Evolutionary conservation across 495 filamentous ascomycete species (phyloP), one percentile per base, ranked within the genome.

Genomic region (Mytilinidion resinicola): DNA sequence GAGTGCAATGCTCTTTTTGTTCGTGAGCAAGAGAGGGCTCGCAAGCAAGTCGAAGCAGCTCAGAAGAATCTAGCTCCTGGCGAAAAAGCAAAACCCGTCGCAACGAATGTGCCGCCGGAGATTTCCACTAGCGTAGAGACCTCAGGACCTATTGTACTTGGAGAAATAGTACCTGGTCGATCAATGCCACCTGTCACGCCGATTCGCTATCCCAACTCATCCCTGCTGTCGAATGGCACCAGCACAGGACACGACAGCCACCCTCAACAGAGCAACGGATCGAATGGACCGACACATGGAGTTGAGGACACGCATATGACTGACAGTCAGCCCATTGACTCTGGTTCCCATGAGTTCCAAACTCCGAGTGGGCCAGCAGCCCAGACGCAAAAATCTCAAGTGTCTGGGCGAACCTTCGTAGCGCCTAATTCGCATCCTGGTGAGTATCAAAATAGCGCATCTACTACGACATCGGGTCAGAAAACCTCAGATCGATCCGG

Each of bases 401-500:
- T 79, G 41, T 88, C 85, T 8, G 83, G 80, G 0, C 77, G 90
- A 50, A 91, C 88, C 4, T 81, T 86, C 20, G 79, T 96, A 69
- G 84, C 86, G 9, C 81, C 82, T 9, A 87, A 87, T 12, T 86
- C 90, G 35, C 85, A 90, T 51, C 82, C 87, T 4, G 82, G 78
- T 3, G 87, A 89, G 44, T 83, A 92, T 59, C 72, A 81, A 30
- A 96, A 96, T 63, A 87, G 91, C 64, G 91, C 90, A 4, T 95
- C 91, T 8, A 93, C 89, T 0, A 85, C 82, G 15, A 80, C 74
- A 15, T 75, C 74, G 7, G 74, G 73, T 7, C 67, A 89, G 62
- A 90, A 88, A 63, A 87, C 84, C 7, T 78, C 63, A n/a, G 60
- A 62, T 44, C 54, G 56, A 48, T 70, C 65, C 10, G 57, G 66